A percentile compares a stretch with the other conserved stretches of the same genome.
phyloP scores from a whole-genome alignment of 1,139 yeast species.

The Candida pseudoviswanathii region DNA sequence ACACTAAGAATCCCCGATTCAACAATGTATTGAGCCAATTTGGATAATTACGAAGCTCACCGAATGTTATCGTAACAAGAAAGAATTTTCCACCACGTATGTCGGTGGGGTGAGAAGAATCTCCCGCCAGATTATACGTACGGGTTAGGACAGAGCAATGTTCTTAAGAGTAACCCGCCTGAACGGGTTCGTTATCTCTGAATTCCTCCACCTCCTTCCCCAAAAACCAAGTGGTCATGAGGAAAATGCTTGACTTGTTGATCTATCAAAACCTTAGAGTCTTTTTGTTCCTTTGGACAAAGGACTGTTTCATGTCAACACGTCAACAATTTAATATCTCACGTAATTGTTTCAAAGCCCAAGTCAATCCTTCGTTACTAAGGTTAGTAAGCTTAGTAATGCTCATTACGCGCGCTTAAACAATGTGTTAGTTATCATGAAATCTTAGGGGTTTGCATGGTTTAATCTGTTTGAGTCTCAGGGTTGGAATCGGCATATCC shows the following conservation, averaged over 20 bases:
- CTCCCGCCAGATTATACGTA: too few relatives aligned
- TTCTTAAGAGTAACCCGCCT: too few relatives aligned
- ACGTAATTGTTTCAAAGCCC: neutral
- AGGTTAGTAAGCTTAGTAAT: constrained; percentile 1
- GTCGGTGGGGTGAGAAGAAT: too few relatives aligned
- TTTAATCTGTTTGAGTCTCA: too few relatives aligned
- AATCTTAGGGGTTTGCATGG: too few relatives aligned
- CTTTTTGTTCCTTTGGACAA: neutral
- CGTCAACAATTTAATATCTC: neutral
- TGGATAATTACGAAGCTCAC: constrained; percentile 2
- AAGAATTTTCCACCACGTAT: neutral
- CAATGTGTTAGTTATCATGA: neutral
- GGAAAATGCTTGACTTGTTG: neutral
- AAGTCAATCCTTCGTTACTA: neutral
- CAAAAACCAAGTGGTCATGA: neutral
- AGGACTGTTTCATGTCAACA: neutral
- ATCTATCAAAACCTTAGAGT: neutral
- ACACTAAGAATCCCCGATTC: neutral
- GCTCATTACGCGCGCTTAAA: neutral
- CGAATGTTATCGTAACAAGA: constrained; percentile 1
- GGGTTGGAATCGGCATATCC: too few relatives aligned
- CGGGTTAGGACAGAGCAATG: too few relatives aligned
- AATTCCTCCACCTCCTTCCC: neutral
- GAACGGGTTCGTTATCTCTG: too few relatives aligned
- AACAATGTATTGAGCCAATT: neutral